Percentiles rank a stretch among this genome's conserved stretches.
Conservation (phyloP, 805 yeast species). For the Cyberlindnera euphorbiiphila region DNA sequence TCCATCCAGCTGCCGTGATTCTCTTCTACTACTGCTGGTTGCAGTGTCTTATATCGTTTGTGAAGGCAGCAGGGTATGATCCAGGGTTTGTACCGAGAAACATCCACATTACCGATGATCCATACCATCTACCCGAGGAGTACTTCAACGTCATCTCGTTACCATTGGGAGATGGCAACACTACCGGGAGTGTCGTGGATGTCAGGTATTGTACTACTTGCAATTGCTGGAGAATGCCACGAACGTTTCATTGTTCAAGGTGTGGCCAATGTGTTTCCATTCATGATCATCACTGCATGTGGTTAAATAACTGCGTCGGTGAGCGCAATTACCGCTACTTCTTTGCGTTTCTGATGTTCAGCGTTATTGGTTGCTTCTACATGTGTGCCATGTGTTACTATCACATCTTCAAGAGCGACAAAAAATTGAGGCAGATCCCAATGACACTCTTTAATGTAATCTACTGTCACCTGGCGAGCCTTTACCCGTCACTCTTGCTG, state of each 20-base stretch:
- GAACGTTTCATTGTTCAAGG: slow-evolving; percentile 69
- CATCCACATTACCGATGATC: slow-evolving; percentile 48
- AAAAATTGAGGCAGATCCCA: slow-evolving; percentile 30
- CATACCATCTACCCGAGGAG: slow-evolving; percentile 48
- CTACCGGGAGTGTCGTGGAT: slow-evolving; percentile 39
- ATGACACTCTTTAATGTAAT: slow-evolving; percentile 51
- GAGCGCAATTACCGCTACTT: slow-evolving; percentile 66
- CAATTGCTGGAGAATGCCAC: slow-evolving; percentile 69
- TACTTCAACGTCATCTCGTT: slow-evolving; percentile 47
- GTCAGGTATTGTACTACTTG: slow-evolving; percentile 64
- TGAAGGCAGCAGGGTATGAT: slow-evolving; percentile 56
- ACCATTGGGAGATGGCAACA: slow-evolving; percentile 35
- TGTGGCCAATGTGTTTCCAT: slow-evolving; percentile 58
- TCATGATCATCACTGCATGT: slow-evolving; percentile 41
- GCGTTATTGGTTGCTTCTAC: slow-evolving; percentile 30
- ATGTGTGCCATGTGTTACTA: slow-evolving; percentile 32
- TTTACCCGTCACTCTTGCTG: slow-evolving; percentile 55
- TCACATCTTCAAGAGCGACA: slow-evolving; percentile 27
- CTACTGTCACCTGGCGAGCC: slow-evolving; percentile 39
- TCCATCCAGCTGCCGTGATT: slow-evolving; percentile 53
- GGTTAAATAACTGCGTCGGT: slow-evolving; percentile 77
- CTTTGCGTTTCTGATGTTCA: slow-evolving; percentile 43
- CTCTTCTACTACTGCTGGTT: slow-evolving; percentile 58
- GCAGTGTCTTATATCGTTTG: slow-evolving; percentile 42
- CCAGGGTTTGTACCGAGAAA: slow-evolving; percentile 70